Evolutionary conservation across 2,329 filamentous ascomycete genomes (phyloP).

Genomic region (Tolypocladium guangdongense): DNA sequence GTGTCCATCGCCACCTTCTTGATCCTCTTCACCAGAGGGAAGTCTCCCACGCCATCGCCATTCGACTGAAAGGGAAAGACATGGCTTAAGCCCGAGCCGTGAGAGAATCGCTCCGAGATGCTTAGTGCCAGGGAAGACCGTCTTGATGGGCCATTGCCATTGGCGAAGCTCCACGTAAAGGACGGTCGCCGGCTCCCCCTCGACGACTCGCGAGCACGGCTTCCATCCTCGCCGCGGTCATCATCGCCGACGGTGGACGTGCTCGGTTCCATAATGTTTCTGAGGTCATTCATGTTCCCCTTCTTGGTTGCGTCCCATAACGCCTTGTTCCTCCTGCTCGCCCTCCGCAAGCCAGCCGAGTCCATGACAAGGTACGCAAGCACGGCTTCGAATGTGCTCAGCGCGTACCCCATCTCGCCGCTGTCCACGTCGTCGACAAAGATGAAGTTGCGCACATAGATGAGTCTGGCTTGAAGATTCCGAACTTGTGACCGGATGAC

Average conservation of each 20-base stretch:
- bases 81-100: constrained; percentile 57
- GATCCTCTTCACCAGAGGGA: constrained; percentile 34
- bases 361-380: constrained; percentile 77
- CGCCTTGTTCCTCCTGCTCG: constrained; percentile 74
- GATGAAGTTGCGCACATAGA: constrained; percentile 96
- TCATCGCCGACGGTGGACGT: constrained; percentile 36
- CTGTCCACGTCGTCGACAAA: constrained; percentile 97
- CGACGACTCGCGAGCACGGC: constrained; percentile 36
- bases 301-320: constrained; percentile 78
- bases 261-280: constrained; percentile 67
- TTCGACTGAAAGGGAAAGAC: constrained; percentile 76
- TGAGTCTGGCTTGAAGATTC: constrained; percentile 74
- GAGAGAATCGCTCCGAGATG: constrained; percentile 39
- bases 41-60: constrained; percentile 32
- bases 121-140: constrained; percentile 30
- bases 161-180: constrained; percentile 35
- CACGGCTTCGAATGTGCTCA: constrained; percentile 94
- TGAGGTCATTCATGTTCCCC: constrained; percentile 68
- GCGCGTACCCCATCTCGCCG: constrained; percentile 88
- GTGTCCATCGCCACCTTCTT: constrained; percentile 88
- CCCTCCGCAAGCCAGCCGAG: constrained; percentile 69
- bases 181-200: constrained; percentile 34
- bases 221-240: constrained; percentile 25
- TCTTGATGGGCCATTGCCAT: constrained; percentile 33
- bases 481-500: constrained; percentile 84